Percentiles rank a stretch among this genome's conserved stretches.
Evolutionary conservation across 305 asterid genomes (phyloP).

Genomic region (Fraxinus latifolia): DNA sequence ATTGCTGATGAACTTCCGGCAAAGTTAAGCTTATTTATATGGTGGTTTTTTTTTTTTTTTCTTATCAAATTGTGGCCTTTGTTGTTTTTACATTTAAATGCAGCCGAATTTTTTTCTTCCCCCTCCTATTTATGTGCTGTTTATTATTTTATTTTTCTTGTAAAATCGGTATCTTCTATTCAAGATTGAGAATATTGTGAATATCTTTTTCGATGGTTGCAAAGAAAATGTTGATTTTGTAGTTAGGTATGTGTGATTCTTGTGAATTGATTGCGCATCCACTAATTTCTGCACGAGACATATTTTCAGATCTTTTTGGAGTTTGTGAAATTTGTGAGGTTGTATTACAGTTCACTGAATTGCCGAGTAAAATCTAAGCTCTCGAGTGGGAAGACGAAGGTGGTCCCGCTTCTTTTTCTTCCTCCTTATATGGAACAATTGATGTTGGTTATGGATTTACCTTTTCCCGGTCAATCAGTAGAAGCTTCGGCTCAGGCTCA

Average conservation of each 20-base stretch:
- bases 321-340: constrained; percentile 18
- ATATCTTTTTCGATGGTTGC: background rate
- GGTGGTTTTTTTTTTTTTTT: constrained; percentile 1
- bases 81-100: background rate
- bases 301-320: constrained; percentile 2
- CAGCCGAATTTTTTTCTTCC: background rate
- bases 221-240: background rate
- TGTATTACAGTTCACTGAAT: constrained; percentile 3
- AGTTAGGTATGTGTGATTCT: background rate
- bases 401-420: background rate
- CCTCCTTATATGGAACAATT: background rate
- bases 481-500: background rate
- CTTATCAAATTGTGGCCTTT: background rate
- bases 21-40: constrained; percentile 10
- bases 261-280: background rate
- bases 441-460: background rate
- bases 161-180: constrained; percentile 6
- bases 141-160: background rate
- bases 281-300: background rate
- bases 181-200: background rate
- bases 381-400: constrained; percentile 6
- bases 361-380: background rate
- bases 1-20: constrained; percentile 12
- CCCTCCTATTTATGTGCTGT: background rate
- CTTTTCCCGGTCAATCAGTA: background rate